Evolutionary conservation across 2,329 filamentous ascomycete species (phyloP).

Genomic region (Reticulascus tulasneorum): DNA sequence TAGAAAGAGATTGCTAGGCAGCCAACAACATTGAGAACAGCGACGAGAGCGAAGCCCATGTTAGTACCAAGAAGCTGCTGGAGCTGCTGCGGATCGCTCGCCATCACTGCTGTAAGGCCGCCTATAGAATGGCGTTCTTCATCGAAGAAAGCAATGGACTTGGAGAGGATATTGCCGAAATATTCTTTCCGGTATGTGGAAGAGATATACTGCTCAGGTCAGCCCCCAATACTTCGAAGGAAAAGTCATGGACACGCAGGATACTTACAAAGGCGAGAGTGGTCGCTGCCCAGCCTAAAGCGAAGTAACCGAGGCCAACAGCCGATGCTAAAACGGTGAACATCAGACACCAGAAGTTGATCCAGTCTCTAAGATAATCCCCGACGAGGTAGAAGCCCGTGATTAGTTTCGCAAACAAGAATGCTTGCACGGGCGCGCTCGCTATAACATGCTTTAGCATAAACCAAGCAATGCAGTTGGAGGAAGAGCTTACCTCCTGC

Average conservation of each 20-base stretch:
- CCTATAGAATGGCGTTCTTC: constrained; percentile 20
- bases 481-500: too few relatives aligned
- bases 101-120: constrained; percentile 17
- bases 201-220: constrained; percentile 8
- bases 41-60: constrained; percentile 19
- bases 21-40: constrained; percentile 21
- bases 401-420: too few relatives aligned
- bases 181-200: constrained; percentile 22
- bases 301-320: too few relatives aligned
- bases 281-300: too few relatives aligned
- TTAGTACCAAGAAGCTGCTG: constrained; percentile 25
- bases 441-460: too few relatives aligned
- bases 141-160: constrained; percentile 22
- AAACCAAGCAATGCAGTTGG: too few relatives aligned
- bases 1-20: constrained; percentile 21
- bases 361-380: too few relatives aligned
- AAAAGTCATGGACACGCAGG: background rate
- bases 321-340: too few relatives aligned
- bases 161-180: constrained; percentile 20
- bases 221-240: background rate
- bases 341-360: too few relatives aligned
- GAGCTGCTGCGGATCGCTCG: constrained; percentile 21
- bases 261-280: constrained; percentile 14
- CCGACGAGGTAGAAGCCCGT: too few relatives aligned
- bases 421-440: too few relatives aligned